phyloP scores from a whole-genome alignment of 2,329 filamentous ascomycete species.

The Sporothrix phasma region DNA sequence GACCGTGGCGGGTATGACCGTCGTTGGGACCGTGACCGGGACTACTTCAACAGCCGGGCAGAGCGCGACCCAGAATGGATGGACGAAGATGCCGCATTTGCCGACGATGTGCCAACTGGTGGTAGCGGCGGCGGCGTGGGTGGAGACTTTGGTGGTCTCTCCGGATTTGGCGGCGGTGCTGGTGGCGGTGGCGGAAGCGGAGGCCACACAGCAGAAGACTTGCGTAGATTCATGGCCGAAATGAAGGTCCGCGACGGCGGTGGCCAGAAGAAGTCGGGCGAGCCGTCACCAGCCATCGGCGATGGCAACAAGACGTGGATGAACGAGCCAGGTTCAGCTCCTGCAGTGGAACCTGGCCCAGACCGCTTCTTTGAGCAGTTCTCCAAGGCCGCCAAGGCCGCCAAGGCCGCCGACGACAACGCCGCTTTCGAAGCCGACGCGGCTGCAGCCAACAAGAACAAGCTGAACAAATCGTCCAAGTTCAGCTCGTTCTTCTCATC shows the following conservation, averaged over 20 bases:
- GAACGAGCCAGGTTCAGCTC: constrained; percentile 49
- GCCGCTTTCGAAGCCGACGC: constrained; percentile 35
- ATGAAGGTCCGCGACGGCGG: constrained; percentile 57
- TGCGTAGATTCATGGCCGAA: constrained; percentile 85
- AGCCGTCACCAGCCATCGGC: constrained; percentile 28
- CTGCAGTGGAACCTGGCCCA: constrained; percentile 55
- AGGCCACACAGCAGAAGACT: constrained; percentile 76
- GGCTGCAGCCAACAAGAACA: constrained; percentile 37
- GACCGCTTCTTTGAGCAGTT: constrained; percentile 62
- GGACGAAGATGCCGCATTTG: constrained; percentile 41
- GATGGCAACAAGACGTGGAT: constrained; percentile 41
- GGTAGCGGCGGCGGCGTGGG: background rate
- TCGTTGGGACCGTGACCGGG: constrained; percentile 43
- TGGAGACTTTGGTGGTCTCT: constrained; percentile 27
- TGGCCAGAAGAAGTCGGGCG: constrained; percentile 16
- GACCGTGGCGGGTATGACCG: constrained; percentile 30
- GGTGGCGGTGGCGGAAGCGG: constrained; percentile 42
- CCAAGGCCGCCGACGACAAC: constrained; percentile 37
- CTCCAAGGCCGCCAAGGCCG: constrained; percentile 32
- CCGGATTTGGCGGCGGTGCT: background rate
- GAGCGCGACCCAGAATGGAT: constrained; percentile 90
- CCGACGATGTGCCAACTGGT: constrained; percentile 7
- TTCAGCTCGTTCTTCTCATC: constrained; percentile 74
- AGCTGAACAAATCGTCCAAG: constrained; percentile 62
- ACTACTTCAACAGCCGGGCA: constrained; percentile 23